Conservation (phyloP, 2,329 filamentous ascomycete genomes). For the Diaporthe sp. region DNA sequence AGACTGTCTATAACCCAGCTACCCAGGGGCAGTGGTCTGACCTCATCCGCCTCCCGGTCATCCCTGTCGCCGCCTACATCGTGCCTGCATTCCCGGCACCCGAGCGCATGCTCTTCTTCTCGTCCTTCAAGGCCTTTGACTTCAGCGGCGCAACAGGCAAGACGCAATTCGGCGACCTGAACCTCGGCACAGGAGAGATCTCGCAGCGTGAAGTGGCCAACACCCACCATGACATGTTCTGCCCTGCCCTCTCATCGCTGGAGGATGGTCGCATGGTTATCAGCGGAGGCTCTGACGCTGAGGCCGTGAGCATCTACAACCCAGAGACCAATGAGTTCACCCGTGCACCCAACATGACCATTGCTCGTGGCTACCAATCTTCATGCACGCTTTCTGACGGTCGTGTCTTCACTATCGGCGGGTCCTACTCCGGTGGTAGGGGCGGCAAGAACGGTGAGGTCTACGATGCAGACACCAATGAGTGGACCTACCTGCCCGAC, state of each 20-base stretch:
- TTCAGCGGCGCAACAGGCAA: constrained; percentile 43
- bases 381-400: constrained; percentile 65
- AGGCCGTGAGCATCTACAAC: constrained; percentile 57
- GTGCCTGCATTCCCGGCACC: constrained; percentile 47
- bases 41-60: constrained; percentile 46
- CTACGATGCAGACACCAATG: constrained; percentile 59
- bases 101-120: constrained; percentile 42
- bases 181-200: constrained; percentile 44
- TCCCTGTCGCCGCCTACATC: constrained; percentile 49
- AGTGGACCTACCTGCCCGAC: constrained; percentile 61
- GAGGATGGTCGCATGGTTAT: constrained; percentile 65
- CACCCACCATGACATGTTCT: constrained; percentile 69
- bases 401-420: constrained; percentile 70
- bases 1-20: constrained; percentile 42
- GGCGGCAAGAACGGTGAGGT: constrained; percentile 70
- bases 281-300: constrained; percentile 56
- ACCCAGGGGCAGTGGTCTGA: constrained; percentile 47
- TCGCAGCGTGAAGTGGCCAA: constrained; percentile 52
- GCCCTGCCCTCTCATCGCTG: constrained; percentile 67
- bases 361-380: constrained; percentile 67
- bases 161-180: constrained; percentile 44
- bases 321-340: constrained; percentile 55
- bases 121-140: constrained; percentile 39
- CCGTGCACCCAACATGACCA: constrained; percentile 57
- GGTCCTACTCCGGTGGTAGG: constrained; percentile 63